Evolutionary conservation across 805 yeast genomes (phyloP).

Genomic region (Sugiyamaella marilandica): DNA sequence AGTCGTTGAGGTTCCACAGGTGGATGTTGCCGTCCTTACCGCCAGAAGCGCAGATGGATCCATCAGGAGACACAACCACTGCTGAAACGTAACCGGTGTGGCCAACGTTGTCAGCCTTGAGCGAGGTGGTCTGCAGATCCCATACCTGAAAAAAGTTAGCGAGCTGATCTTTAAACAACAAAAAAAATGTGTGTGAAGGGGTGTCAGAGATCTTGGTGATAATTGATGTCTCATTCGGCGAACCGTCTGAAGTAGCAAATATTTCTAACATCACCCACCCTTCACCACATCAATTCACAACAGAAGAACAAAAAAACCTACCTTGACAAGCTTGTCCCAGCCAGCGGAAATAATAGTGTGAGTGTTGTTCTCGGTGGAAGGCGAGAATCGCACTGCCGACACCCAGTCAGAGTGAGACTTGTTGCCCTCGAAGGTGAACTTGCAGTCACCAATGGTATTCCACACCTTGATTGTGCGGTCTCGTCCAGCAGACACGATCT

Average conservation of each 20-base stretch:
- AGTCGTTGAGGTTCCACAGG: conserved; percentile 93
- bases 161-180: background rate
- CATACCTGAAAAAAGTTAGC: conserved; percentile 64
- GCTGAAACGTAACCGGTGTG: conserved; percentile 99
- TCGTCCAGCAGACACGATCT: conserved; percentile 97
- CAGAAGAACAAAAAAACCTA: conserved; percentile 54
- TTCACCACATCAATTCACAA: conserved; percentile 13
- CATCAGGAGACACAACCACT: conserved; percentile 98
- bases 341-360: conserved; percentile 92
- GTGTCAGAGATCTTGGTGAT: conserved; percentile 99
- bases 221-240: conserved; percentile 88
- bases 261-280: conserved; percentile 68
- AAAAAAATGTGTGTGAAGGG: background rate
- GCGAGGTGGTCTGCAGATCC: conserved; percentile 80
- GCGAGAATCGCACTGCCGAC: conserved; percentile 95
- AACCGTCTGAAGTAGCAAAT: conserved; percentile 98
- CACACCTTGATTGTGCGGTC: conserved; percentile 99
- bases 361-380: conserved; percentile 50
- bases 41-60: conserved; percentile 98
- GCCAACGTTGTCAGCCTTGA: conserved; percentile 95
- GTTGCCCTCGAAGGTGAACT: conserved; percentile 64
- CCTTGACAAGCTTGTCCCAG: conserved; percentile 98
- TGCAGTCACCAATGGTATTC: conserved; percentile 98
- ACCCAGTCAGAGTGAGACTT: conserved; percentile 99
- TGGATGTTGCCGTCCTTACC: conserved; percentile 99